Percentiles rank a stretch among this genome's conserved stretches.
Conservation (phyloP, 495 filamentous ascomycete species). For the Neohortaea acidophila region DNA sequence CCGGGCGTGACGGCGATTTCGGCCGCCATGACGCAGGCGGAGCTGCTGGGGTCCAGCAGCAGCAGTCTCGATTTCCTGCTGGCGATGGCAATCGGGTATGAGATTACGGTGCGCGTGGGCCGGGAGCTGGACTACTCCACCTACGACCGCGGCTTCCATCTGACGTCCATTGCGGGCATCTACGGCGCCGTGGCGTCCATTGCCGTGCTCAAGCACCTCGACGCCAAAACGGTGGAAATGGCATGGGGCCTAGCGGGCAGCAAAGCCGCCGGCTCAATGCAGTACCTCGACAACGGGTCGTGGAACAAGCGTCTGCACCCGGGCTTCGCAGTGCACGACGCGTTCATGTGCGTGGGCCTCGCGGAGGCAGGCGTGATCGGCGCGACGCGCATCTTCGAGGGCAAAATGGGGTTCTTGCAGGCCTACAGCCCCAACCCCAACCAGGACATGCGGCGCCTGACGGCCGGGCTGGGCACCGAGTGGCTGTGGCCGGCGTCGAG, state of each 20-base stretch:
- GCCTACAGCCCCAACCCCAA: constrained; percentile 18
- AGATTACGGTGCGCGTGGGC: constrained; percentile 18
- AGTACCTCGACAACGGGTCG: constrained; percentile 21
- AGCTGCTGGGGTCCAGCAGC: constrained; percentile 1
- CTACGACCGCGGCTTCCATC: constrained; percentile 21
- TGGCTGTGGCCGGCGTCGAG: constrained; percentile 12
- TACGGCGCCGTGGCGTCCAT: constrained; percentile 20
- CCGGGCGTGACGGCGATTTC: constrained; percentile 18
- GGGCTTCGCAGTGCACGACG: constrained; percentile 22
- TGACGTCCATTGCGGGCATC: constrained; percentile 18
- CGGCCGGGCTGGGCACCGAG: constrained; percentile 11
- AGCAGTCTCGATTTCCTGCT: constrained; percentile 15
- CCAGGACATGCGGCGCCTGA: constrained; percentile 9
- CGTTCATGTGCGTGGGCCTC: constrained; percentile 19
- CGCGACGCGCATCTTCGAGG: constrained; percentile 16
- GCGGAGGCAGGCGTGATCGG: constrained; percentile 19
- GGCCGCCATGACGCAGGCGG: constrained; percentile 15
- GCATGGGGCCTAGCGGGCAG: constrained; percentile 20
- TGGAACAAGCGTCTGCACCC: constrained; percentile 23
- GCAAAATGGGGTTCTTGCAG: constrained; percentile 19
- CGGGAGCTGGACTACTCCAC: constrained; percentile 18
- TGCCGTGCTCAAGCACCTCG: constrained; percentile 9
- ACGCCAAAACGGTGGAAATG: constrained; percentile 8
- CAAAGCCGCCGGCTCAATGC: constrained; percentile 21
- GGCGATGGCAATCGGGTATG: constrained; percentile 19